phyloP scores from a whole-genome alignment of 2,329 filamentous ascomycete species.

The Tolypocladium ophioglossoides region DNA sequence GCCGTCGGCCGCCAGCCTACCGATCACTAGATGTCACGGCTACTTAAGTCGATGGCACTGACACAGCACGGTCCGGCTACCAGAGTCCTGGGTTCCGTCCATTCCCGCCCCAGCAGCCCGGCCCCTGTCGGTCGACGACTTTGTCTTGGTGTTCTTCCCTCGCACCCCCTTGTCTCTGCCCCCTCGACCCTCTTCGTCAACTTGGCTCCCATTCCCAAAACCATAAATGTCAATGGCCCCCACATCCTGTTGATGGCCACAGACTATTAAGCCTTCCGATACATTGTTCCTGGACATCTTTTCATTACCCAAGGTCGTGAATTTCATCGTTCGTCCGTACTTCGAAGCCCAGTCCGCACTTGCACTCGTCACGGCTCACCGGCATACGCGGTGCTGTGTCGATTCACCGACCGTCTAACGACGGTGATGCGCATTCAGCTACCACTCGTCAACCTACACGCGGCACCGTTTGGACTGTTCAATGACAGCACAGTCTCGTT shows the following conservation, averaged over 20 bases:
- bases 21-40: conserved; percentile 13
- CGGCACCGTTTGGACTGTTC: neutral
- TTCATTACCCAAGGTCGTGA: neutral
- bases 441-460: neutral
- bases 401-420: neutral
- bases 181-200: neutral
- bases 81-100: conserved; percentile 9
- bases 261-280: neutral
- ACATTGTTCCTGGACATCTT: neutral
- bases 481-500: neutral
- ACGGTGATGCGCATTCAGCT: neutral
- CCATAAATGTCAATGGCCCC: conserved; percentile 22
- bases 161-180: conserved; percentile 1
- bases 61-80: conserved; percentile 7
- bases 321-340: too few relatives aligned
- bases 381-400: neutral
- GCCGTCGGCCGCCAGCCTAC: conserved; percentile 13
- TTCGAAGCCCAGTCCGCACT: neutral
- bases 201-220: conserved; percentile 11
- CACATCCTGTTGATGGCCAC: conserved; percentile 7
- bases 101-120: conserved; percentile 7
- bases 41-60: conserved; percentile 7
- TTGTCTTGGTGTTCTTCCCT: conserved; percentile 2
- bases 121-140: conserved; percentile 4
- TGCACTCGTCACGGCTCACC: neutral